Percentiles rank a stretch among this genome's conserved stretches.
phyloP scores from a whole-genome alignment of 305 asterid species.

The Plantago coronopus region DNA sequence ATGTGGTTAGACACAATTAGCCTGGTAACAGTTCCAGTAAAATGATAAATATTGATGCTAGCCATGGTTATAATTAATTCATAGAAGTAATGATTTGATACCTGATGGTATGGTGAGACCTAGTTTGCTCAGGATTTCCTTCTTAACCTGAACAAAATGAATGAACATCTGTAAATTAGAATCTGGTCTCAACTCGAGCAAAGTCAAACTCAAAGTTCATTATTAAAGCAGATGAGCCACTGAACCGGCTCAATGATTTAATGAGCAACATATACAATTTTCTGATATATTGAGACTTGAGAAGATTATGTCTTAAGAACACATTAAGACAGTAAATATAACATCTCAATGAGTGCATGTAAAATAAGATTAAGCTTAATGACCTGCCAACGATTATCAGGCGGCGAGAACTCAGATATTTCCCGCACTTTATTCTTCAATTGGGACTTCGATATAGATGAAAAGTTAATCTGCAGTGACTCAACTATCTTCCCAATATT shows the following conservation, averaged over 20 bases:
- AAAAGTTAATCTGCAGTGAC: conserved; percentile 54
- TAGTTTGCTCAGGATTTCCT: conserved; percentile 57
- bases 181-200: conserved; percentile 1
- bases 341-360: conserved; percentile 6
- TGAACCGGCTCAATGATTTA: not conserved
- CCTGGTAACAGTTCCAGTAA: not conserved
- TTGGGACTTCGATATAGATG: conserved; percentile 54
- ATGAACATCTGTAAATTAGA: conserved; percentile 12
- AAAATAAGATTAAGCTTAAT: conserved; percentile 17
- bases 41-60: not conserved
- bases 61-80: not conserved
- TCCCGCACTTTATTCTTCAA: conserved; percentile 77
- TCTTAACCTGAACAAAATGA: conserved; percentile 62
- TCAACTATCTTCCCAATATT: conserved; percentile 57
- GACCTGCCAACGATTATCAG: conserved; percentile 87
- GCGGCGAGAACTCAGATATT: conserved; percentile 49
- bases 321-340: not conserved
- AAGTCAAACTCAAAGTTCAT: not conserved
- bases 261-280: not conserved
- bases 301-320: not conserved
- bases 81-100: conserved; percentile 16
- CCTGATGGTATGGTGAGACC: conserved; percentile 68
- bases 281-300: not conserved
- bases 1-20: not conserved
- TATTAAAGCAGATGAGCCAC: not conserved